Evolutionary conservation across 192 early-diverging fungal species (phyloP).

Genomic region (Entomortierella beljakovae): DNA sequence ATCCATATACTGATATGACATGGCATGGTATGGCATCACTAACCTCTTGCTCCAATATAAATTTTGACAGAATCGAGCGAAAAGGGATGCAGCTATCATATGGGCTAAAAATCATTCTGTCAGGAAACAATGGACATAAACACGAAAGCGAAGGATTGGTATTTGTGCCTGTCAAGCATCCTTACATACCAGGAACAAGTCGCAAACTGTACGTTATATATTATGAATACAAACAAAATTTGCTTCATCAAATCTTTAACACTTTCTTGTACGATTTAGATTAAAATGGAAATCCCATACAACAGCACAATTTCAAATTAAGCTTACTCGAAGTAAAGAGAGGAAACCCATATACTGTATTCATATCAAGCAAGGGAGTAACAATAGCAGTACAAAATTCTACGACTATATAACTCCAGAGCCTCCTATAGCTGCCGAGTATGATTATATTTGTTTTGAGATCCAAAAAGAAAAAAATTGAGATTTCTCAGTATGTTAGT

Average conservation of each 20-base stretch:
- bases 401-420: constrained; percentile 68
- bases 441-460: too few relatives aligned
- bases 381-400: constrained; percentile 58
- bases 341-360: constrained; percentile 63
- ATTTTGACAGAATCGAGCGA: constrained; percentile 61
- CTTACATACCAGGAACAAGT: constrained; percentile 65
- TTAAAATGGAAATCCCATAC: constrained; percentile 74
- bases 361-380: constrained; percentile 57
- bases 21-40: background rate
- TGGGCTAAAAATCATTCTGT: constrained; percentile 66
- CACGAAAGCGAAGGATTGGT: constrained; percentile 80
- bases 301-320: constrained; percentile 66
- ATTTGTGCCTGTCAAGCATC: constrained; percentile 72
- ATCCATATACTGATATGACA: background rate
- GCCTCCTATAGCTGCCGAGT: constrained; percentile 53
- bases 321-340: constrained; percentile 61
- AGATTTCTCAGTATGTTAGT: too few relatives aligned
- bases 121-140: constrained; percentile 70
- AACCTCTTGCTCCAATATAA: background rate
- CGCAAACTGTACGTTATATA: constrained; percentile 59
- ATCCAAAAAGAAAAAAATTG: too few relatives aligned
- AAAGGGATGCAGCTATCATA: constrained; percentile 72
- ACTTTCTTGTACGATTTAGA: constrained; percentile 38
- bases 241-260: background rate
- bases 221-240: too few relatives aligned